Evolutionary conservation across 192 early-diverging fungal species (phyloP).

Genomic region (Paraglomus occultum): DNA sequence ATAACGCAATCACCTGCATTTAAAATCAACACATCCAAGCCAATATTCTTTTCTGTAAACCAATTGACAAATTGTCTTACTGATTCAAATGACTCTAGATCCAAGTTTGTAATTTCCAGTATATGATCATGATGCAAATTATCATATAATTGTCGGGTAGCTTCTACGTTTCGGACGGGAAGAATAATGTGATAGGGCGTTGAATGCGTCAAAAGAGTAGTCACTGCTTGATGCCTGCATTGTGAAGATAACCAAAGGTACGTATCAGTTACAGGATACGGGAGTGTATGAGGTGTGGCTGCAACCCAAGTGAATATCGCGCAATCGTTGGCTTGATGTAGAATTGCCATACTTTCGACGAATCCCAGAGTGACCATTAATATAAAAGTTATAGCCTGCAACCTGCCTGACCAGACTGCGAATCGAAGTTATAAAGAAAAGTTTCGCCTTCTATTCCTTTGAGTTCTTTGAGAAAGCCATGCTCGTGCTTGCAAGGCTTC

Average conservation of each 20-base stretch:
- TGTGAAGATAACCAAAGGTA: neutral
- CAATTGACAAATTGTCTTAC: constrained; percentile 33
- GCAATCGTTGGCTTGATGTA: neutral
- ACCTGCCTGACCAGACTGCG: no score
- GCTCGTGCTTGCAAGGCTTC: no score
- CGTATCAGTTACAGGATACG: neutral
- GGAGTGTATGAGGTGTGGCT: no score
- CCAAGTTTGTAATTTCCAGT: constrained; percentile 27
- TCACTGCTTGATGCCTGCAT: constrained; percentile 6
- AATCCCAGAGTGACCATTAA: no score
- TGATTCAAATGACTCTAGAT: constrained; percentile 37
- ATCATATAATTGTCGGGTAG: neutral
- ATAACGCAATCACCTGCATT: constrained; percentile 3
- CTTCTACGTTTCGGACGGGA: constrained; percentile 7
- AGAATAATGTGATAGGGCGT: constrained; percentile 25
- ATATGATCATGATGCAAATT: neutral
- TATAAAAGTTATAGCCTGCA: no score
- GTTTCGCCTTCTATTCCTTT: no score
- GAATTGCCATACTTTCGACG: no score
- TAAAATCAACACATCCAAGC: constrained; percentile 15
- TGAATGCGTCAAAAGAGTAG: constrained; percentile 1
- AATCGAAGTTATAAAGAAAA: no score
- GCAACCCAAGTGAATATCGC: neutral
- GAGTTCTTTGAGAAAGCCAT: no score
- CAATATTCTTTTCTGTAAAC: neutral